A percentile compares a stretch with the other conserved stretches of the same genome.
phyloP scores from a whole-genome alignment of 2,329 filamentous ascomycete species.

The Pyricularia sp. region DNA sequence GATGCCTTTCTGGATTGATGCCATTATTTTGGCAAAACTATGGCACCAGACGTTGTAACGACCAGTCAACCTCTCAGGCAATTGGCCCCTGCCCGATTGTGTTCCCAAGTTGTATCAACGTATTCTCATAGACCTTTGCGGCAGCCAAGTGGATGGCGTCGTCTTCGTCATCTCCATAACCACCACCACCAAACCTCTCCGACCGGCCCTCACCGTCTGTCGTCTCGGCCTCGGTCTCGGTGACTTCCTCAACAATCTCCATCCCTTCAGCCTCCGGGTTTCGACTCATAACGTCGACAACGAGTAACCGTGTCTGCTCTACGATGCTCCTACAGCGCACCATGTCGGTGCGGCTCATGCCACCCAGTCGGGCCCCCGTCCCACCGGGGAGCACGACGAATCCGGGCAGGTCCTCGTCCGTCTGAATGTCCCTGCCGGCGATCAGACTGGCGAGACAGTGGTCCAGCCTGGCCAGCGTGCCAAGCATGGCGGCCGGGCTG shows the following conservation, averaged over 20 bases:
- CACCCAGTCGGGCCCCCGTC: slow-evolving; percentile 23
- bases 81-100: slow-evolving; percentile 35
- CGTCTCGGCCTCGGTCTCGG: slow-evolving; percentile 14
- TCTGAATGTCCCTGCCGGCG: slow-evolving; percentile 51
- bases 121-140: slow-evolving; percentile 66
- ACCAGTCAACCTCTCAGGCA: neutral
- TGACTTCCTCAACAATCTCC: slow-evolving; percentile 22
- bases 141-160: slow-evolving; percentile 51
- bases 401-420: slow-evolving; percentile 53
- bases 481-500: slow-evolving; percentile 54
- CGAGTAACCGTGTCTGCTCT: slow-evolving; percentile 57
- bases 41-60: neutral
- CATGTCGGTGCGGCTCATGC: slow-evolving; percentile 71
- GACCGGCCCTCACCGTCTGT: slow-evolving; percentile 19
- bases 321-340: slow-evolving; percentile 74
- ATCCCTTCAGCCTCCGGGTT: slow-evolving; percentile 32
- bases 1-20: neutral
- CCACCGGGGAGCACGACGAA: slow-evolving; percentile 44
- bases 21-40: neutral
- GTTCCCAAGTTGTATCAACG: slow-evolving; percentile 61
- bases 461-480: slow-evolving; percentile 65
- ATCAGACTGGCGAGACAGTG: slow-evolving; percentile 69
- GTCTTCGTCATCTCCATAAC: slow-evolving; percentile 24
- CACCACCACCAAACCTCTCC: neutral
- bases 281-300: slow-evolving; percentile 54